Conservation (phyloP, 208 protist species). For the Tritrichomonas musculus region DNA sequence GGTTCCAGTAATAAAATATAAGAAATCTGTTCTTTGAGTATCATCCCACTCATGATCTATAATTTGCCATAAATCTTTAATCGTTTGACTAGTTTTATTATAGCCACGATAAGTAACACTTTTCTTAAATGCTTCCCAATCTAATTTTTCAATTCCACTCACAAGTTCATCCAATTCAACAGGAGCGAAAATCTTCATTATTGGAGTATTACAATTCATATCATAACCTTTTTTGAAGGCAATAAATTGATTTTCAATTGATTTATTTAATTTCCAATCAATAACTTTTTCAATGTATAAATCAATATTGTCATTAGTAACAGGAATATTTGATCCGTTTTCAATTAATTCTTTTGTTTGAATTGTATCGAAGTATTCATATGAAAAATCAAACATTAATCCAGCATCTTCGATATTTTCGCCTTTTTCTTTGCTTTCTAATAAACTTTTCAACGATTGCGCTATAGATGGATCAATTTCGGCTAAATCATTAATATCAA, state of each 20-base stretch:
- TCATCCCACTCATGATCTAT: constrained; percentile 49
- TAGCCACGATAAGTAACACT: constrained; percentile 52
- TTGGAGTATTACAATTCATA: background rate
- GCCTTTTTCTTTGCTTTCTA: constrained; percentile 36
- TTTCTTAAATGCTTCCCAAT: background rate
- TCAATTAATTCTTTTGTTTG: constrained; percentile 35
- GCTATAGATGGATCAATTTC: constrained; percentile 43
- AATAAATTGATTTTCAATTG: background rate
- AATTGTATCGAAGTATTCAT: constrained; percentile 32
- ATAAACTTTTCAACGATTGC: background rate
- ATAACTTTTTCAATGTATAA: constrained; percentile 41
- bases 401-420: background rate
- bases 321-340: constrained; percentile 40
- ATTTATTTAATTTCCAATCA: background rate
- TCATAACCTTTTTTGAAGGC: background rate
- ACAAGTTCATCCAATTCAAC: background rate
- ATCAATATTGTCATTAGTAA: constrained; percentile 48
- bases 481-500: constrained; percentile 36
- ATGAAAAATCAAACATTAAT: constrained; percentile 2
- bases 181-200: background rate
- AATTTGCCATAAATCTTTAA: constrained; percentile 57
- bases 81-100: constrained; percentile 1
- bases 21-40: constrained; percentile 52
- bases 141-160: background rate
- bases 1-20: constrained; percentile 59